Evolutionary conservation across 2,329 filamentous ascomycete genomes (phyloP).

Genomic region (Ustilaginoidea virens): DNA sequence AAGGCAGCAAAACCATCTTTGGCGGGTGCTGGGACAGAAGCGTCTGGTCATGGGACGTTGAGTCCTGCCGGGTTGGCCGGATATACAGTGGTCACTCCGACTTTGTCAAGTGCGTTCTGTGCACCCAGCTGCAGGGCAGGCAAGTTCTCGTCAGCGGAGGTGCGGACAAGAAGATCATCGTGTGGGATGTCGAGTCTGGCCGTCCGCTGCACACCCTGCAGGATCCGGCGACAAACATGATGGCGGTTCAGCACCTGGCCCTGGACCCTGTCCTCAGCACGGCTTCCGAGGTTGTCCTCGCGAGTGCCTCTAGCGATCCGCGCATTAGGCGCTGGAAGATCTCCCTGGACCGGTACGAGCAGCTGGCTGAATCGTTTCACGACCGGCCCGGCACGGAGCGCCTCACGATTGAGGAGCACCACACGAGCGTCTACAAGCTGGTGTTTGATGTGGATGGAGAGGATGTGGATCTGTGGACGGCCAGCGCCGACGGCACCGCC

Average conservation of each 20-base stretch:
- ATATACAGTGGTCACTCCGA: slow-evolving; percentile 68
- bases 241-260: slow-evolving; percentile 66
- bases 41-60: slow-evolving; percentile 70
- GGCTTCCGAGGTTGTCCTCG: slow-evolving; percentile 38
- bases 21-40: slow-evolving; percentile 91
- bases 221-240: slow-evolving; percentile 52
- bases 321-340: slow-evolving; percentile 68
- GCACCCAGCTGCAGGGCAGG: slow-evolving; percentile 41
- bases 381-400: slow-evolving; percentile 24
- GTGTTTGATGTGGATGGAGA: slow-evolving; percentile 49
- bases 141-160: slow-evolving; percentile 58
- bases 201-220: slow-evolving; percentile 60
- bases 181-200: slow-evolving; percentile 64
- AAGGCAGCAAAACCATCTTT: slow-evolving; percentile 46
- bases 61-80: slow-evolving; percentile 34
- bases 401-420: slow-evolving; percentile 57
- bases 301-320: slow-evolving; percentile 69
- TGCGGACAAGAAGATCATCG: slow-evolving; percentile 64
- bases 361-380: slow-evolving; percentile 32
- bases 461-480: slow-evolving; percentile 72
- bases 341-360: slow-evolving; percentile 32
- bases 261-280: slow-evolving; percentile 52
- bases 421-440: slow-evolving; percentile 78
- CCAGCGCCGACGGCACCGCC: slow-evolving; percentile 76
- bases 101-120: slow-evolving; percentile 74